Percentiles rank a stretch among this genome's conserved stretches.
These are phyloP conservation scores for Boletus subluridellus DNA, from an alignment of 1,284 basidiomycete species.

Conservation along the genomic window DNA sequence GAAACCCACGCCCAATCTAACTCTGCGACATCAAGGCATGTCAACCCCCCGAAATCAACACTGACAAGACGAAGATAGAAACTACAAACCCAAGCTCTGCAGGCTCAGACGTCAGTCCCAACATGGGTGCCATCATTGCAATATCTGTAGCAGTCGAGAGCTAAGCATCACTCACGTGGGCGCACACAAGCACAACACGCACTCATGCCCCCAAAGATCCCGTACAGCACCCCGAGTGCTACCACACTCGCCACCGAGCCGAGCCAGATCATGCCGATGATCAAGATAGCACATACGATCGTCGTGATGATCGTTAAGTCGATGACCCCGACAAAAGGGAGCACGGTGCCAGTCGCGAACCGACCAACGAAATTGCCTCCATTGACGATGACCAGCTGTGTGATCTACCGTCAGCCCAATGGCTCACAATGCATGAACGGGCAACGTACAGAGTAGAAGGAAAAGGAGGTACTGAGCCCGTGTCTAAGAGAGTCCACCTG, in stretches of 20 bases:
- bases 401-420: not conserved
- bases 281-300: slow-evolving; percentile 12
- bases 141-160: slow-evolving; percentile 13
- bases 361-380: slow-evolving; percentile 42
- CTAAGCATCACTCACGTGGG: not conserved
- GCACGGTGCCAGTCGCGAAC: slow-evolving; percentile 36
- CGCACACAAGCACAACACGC: not conserved
- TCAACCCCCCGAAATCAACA: not conserved
- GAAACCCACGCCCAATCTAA: slow-evolving; percentile 29
- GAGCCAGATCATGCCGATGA: too few species aligned
- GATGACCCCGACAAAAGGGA: slow-evolving; percentile 38
- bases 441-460: slow-evolving; percentile 31
- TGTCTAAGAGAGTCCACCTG: too few species aligned
- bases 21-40: slow-evolving; percentile 8
- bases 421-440: not conserved
- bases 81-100: slow-evolving; percentile 28
- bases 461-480: not conserved
- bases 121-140: slow-evolving; percentile 28
- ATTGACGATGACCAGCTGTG: slow-evolving; percentile 46
- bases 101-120: slow-evolving; percentile 22
- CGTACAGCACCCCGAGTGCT: too few species aligned
- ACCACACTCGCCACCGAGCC: too few species aligned
- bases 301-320: slow-evolving; percentile 39
- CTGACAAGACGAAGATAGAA: not conserved
- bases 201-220: too few species aligned